These are phyloP conservation scores for Seiridium cupressi DNA, from an alignment of 2,329 filamentous ascomycete species.

Conservation along the genomic window DNA sequence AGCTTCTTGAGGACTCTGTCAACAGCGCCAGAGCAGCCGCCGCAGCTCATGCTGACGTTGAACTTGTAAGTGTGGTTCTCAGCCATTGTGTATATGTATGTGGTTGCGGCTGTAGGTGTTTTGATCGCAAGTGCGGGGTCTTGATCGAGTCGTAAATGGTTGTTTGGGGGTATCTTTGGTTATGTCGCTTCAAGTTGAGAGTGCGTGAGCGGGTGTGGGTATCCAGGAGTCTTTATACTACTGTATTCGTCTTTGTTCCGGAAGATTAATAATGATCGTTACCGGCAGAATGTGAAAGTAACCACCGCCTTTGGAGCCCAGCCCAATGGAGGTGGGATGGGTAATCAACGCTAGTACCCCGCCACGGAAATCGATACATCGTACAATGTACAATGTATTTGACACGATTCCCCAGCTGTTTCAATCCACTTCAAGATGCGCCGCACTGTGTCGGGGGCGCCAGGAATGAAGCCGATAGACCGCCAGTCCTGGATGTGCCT, in stretches of 20 bases:
- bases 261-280: not conserved
- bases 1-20: slow-evolving; percentile 91
- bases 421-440: not conserved
- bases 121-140: not conserved
- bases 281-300: not conserved
- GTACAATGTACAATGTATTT: not conserved
- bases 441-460: not conserved
- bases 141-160: too few relatives aligned
- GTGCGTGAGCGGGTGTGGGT: not conserved
- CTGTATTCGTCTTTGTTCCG: not conserved
- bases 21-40: slow-evolving; percentile 92
- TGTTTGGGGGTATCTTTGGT: not conserved
- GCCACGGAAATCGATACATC: not conserved
- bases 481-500: too few relatives aligned
- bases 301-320: not conserved
- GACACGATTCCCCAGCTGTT: not conserved
- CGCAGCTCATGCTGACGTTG: slow-evolving; percentile 89
- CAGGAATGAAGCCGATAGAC: not conserved
- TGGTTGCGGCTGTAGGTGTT: not conserved
- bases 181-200: not conserved
- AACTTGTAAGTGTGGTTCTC: slow-evolving; percentile 93
- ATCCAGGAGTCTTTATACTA: not conserved
- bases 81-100: slow-evolving; percentile 52
- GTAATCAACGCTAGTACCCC: not conserved
- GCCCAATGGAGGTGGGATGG: not conserved